Evolutionary conservation across 441 rosid genomes (phyloP), one percentile per base, ranked within the genome.

Genomic region (Corymbia citriodora): DNA sequence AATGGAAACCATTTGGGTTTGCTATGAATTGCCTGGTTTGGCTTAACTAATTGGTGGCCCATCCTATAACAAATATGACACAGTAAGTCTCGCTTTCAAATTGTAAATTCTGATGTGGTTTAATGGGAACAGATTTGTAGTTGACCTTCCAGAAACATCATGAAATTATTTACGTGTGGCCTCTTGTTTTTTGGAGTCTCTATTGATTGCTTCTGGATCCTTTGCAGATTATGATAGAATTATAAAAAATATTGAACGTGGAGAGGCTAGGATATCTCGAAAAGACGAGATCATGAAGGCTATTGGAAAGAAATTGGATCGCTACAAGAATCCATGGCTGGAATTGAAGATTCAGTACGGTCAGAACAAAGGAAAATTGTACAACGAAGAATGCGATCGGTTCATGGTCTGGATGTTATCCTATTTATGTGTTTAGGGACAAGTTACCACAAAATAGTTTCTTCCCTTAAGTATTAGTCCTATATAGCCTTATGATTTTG

Each of bases 231-330:
- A 95, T 90, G 99, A 98, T 91, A 96, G 99, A 94, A 97, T 98
- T 92, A 96, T 98, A 72, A 98, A 98, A 96, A 98, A 97, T 92
- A 98, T 98, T 93, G 99, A 98, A 92, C 94, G 99, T 85, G 99
- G 99, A 72, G 99, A 98, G 93, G 98, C 98, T 81, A 96, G 99
- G 93, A 98, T 97, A 91, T 95, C 98, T 88, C 96, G 99, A 57
- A 97, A 96, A 94, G 99, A 98, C 89, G 99, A 98, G 95, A 98
- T 98, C 90, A 98, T 98, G 99, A 97, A 97, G 94, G 99, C 99
- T 74, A 96, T 98, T 72, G 99, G 99, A 89, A 97, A 97, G 97
- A 97, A 98, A 89, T 91, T 98, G 95, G 99, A 98, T 89, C 99
- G 99, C 83, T 98, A 97, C 97, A 97, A 95, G 93, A 98, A 97